Evolutionary conservation across 306 rosid species (phyloP).

Genomic region (Acmispon strigosus): DNA sequence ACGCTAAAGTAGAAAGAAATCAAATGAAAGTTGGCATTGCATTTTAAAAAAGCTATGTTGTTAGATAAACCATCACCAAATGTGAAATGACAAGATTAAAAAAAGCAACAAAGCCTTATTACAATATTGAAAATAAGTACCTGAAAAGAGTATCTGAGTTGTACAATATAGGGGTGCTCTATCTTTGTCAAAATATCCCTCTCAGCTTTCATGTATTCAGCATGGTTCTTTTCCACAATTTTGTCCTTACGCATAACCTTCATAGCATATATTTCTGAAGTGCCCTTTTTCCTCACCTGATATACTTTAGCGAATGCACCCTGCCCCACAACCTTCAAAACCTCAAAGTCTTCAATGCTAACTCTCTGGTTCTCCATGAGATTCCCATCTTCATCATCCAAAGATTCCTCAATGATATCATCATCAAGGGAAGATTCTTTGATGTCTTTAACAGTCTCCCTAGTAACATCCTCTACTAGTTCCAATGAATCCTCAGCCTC

Average conservation of each 20-base stretch:
- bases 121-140: conserved; percentile 33
- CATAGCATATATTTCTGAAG: conserved; percentile 91
- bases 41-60: neutral
- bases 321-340: conserved; percentile 95
- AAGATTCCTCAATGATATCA: conserved; percentile 23
- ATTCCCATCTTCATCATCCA: conserved; percentile 28
- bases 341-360: conserved; percentile 82
- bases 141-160: conserved; percentile 95
- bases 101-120: neutral
- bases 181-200: conserved; percentile 79
- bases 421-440: conserved; percentile 30
- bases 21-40: neutral
- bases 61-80: neutral
- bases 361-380: conserved; percentile 38
- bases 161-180: conserved; percentile 83
- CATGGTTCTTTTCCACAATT: conserved; percentile 94
- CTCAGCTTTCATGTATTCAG: conserved; percentile 97
- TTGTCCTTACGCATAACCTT: conserved; percentile 97
- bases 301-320: conserved; percentile 96
- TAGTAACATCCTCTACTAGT: conserved; percentile 22
- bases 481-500: conserved; percentile 55
- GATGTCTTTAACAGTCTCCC: conserved; percentile 29
- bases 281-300: conserved; percentile 90
- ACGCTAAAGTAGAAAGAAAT: neutral
- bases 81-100: too few relatives aligned